Evolutionary conservation across 306 rosid genomes (phyloP).

Genomic region (Rosa rugosa): DNA sequence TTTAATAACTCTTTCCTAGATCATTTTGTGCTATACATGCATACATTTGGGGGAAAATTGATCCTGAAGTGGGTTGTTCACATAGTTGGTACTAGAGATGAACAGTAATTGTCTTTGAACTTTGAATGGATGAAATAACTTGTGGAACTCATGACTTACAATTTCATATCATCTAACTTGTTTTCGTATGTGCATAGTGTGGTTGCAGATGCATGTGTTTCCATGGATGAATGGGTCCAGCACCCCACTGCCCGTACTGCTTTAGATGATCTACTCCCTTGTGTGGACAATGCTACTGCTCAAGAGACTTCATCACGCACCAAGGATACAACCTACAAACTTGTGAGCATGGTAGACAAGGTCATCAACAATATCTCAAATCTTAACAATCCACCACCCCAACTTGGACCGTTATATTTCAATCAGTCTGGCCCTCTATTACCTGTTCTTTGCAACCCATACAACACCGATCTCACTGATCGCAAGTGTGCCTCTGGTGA

Average conservation of each 20-base stretch:
- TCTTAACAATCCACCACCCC: conserved; percentile 36
- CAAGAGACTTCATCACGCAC: conserved; percentile 5
- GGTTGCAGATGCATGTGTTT: conserved; percentile 75
- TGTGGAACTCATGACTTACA: not conserved
- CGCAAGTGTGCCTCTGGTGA: conserved; percentile 53
- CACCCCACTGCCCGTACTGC: conserved; percentile 31
- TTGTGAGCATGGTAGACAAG: conserved; percentile 35
- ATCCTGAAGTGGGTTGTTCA: not conserved
- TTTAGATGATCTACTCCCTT: conserved; percentile 24
- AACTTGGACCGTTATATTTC: conserved; percentile 36
- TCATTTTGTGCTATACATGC: not conserved
- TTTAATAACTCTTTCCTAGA: not conserved
- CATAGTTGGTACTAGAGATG: not conserved
- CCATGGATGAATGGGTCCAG: conserved; percentile 84
- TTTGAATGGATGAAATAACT: not conserved
- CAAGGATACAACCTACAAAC: conserved; percentile 19
- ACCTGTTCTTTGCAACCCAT: conserved; percentile 79
- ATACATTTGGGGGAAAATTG: not conserved
- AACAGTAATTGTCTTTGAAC: not conserved
- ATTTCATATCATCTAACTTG: conserved; percentile 10
- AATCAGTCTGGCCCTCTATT: conserved; percentile 75
- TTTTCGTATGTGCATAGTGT: conserved; percentile 42
- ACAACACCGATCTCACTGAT: conserved; percentile 31
- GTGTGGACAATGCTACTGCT: conserved; percentile 33
- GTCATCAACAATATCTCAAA: conserved; percentile 43